Base-by-base conservation (phyloP, 805 yeast genomes). In the Myxozyma mucilagina region DNA sequence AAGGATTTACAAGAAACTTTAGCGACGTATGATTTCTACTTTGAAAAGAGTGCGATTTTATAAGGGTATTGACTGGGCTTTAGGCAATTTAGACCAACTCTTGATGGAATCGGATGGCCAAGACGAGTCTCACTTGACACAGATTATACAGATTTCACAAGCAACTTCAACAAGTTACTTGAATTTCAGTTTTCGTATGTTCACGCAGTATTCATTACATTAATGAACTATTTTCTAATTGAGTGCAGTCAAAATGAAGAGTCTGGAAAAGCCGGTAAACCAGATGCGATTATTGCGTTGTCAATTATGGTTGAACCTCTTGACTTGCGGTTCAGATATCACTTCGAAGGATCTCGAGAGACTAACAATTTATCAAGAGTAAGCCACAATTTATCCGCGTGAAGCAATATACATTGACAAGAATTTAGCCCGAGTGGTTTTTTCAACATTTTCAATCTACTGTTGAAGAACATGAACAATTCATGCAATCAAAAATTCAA, bases 351-450 rank as follows among this genome's bases (percentile, higher is more conserved):
- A 4, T 74, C 79, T 34, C 75, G 72, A 43, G 87, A 85, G 38
- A 87, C 92, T 0, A 86, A 86, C 67, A 80, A 83, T 48, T 68
- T 83, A 31, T 85, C 86, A 59, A 84, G 84, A 18, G 65, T 61
- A 36, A 11, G 64, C 35, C 14, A 20, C 43, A 16, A 7, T 31
- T 47, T 1, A 5, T 7, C 6, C 9, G 13, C n/a, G n/a, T 13
- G 9, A 11, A 16, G 13, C 1, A 4, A 24, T n/a, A 20, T 6
- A 1, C 8, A 52, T 41, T 51, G 18, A 38, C 38, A 9, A 43
- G 1, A 35, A 18, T 13, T 6, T 36, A 62, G 68, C 92, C 93
- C 1, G 92, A 87, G 69, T 87, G 90, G 87, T 81, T 85, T 3
- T 78, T 87, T 61, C 72, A 75, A 16, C 87, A 80, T 67, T 69